Percentiles rank a stretch among this genome's conserved stretches.
phyloP scores from a whole-genome alignment of 768 basidiomycete genomes.

The Boletus fagicola region DNA sequence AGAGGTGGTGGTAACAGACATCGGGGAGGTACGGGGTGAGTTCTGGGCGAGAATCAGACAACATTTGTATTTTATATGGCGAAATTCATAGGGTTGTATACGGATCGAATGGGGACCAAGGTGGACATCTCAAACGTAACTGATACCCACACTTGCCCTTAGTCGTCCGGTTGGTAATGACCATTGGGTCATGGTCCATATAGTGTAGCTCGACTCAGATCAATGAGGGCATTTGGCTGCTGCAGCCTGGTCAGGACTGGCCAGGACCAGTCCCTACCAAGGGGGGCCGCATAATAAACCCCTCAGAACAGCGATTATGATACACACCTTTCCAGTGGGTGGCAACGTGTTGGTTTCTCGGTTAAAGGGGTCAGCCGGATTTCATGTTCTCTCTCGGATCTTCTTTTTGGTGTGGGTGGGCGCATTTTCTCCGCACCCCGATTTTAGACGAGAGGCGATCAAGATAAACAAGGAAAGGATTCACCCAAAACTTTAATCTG shows the following conservation, averaged over 20 bases:
- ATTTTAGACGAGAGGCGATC: not conserved
- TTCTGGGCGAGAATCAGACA: not conserved
- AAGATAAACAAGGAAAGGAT: not conserved
- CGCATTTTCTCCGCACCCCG: not conserved
- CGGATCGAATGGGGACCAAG: not conserved
- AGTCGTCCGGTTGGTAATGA: too few relatives aligned
- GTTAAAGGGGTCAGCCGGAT: not conserved
- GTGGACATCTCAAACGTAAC: not conserved
- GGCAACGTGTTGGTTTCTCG: not conserved
- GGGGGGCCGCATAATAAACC: not conserved
- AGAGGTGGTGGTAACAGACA: slow-evolving; percentile 25
- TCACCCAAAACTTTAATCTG: not conserved
- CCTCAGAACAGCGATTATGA: not conserved
- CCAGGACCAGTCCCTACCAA: not conserved
- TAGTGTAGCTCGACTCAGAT: not conserved
- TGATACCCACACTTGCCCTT: not conserved
- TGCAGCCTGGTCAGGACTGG: not conserved
- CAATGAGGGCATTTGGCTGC: not conserved
- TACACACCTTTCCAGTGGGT: not conserved
- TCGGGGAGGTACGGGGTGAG: slow-evolving; percentile 7
- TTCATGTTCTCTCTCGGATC: not conserved
- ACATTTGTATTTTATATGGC: not conserved
- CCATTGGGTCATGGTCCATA: not conserved
- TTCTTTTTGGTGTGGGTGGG: not conserved
- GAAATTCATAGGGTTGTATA: not conserved